These are phyloP conservation scores for Passalora sequoiae DNA, from an alignment of 2,329 filamentous ascomycete species.

Conservation along the genomic window DNA sequence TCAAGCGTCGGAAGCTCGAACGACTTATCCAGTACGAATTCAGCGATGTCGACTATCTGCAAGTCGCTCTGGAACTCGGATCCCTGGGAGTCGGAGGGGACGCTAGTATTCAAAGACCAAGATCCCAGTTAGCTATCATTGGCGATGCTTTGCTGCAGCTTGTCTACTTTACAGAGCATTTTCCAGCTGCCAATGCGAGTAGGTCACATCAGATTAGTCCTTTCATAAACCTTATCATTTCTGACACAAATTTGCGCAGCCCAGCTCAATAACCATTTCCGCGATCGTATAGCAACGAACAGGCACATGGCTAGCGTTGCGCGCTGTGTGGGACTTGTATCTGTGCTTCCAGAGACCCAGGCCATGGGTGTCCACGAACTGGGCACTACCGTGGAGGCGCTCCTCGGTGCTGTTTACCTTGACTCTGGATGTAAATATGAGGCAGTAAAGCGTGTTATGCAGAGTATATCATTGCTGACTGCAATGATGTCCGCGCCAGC, in stretches of 20 bases:
- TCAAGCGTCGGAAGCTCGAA: background rate
- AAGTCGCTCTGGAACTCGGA: too few species aligned
- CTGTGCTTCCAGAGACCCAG: background rate
- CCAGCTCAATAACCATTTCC: background rate
- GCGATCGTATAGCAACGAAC: background rate
- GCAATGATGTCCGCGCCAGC: too few species aligned
- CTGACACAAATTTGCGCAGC: background rate
- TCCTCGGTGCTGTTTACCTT: background rate
- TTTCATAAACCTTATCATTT: background rate
- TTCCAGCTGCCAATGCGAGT: background rate
- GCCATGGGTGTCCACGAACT: background rate
- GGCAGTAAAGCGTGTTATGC: background rate
- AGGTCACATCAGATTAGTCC: too few species aligned
- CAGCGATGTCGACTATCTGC: background rate
- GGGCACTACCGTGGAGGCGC: background rate
- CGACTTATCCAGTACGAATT: background rate
- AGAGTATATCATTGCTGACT: too few species aligned
- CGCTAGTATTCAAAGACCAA: too few species aligned
- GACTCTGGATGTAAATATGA: background rate
- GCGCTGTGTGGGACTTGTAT: background rate
- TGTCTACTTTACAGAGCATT: background rate
- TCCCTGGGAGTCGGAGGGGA: too few species aligned
- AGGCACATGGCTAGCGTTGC: background rate
- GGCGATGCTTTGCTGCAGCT: background rate
- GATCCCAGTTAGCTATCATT: conserved; percentile 1